These are phyloP conservation scores for Ashbya aceris DNA, from an alignment of 1,139 yeast species.

Conservation along the genomic window DNA sequence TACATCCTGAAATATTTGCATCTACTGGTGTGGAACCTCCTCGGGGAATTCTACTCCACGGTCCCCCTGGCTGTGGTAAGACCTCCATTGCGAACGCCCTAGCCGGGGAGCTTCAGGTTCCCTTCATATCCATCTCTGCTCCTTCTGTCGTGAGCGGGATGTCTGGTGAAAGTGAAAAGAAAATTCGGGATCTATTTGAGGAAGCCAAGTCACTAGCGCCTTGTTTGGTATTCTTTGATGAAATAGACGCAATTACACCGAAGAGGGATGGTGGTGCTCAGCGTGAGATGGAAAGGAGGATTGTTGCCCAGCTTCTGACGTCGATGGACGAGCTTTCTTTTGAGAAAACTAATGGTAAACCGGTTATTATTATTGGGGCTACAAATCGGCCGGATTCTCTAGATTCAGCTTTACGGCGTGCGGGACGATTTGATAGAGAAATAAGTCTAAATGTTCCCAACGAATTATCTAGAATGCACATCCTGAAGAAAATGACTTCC, in stretches of 20 bases:
- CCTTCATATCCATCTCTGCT: constrained; percentile 84
- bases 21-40: constrained; percentile 95
- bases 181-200: constrained; percentile 82
- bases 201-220: constrained; percentile 91
- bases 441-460: constrained; percentile 89
- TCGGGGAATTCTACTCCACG: constrained; percentile 88
- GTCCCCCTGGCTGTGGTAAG: constrained; percentile 99
- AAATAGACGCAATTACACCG: constrained; percentile 96
- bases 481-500: constrained; percentile 63
- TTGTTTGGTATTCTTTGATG: constrained; percentile 85
- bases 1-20: constrained; percentile 84
- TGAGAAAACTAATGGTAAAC: constrained; percentile 84
- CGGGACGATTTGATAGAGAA: constrained; percentile 94
- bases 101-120: constrained; percentile 91
- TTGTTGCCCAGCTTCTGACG: constrained; percentile 88
- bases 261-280: constrained; percentile 93
- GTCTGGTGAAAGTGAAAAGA: constrained; percentile 98
- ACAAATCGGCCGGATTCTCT: constrained; percentile 95
- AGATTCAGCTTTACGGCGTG: constrained; percentile 92
- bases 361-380: constrained; percentile 93
- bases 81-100: constrained; percentile 93
- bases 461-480: constrained; percentile 71
- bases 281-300: constrained; percentile 95
- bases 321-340: constrained; percentile 87
- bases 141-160: constrained; percentile 98